Evolutionary conservation across 2,329 filamentous ascomycete species (phyloP).

Genomic region (Metarhizium album): DNA sequence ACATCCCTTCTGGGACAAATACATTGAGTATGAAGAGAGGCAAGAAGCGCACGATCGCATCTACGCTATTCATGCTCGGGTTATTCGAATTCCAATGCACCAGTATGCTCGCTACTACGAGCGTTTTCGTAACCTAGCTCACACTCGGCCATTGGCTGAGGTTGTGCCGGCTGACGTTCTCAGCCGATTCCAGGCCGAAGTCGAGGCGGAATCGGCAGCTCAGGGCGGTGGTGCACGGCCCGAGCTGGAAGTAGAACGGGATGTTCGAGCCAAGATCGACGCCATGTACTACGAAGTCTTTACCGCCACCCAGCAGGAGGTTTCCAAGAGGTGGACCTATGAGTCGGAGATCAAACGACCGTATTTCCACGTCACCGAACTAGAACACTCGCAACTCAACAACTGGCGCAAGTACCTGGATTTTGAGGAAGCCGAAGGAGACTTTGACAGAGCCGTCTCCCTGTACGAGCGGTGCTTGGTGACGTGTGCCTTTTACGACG

Average conservation of each 20-base stretch:
- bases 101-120: conserved; percentile 95
- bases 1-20: conserved; percentile 98
- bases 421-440: conserved; percentile 81
- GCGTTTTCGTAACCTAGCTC: conserved; percentile 68
- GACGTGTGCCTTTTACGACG: conserved; percentile 88
- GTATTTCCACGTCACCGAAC: conserved; percentile 91
- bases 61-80: conserved; percentile 69
- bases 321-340: conserved; percentile 86
- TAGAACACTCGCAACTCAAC: conserved; percentile 71
- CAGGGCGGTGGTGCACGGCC: conserved; percentile 45
- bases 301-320: conserved; percentile 72
- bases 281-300: conserved; percentile 73
- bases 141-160: conserved; percentile 61
- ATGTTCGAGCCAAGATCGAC: conserved; percentile 71
- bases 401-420: conserved; percentile 98
- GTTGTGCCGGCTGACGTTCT: conserved; percentile 60
- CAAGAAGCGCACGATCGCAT: conserved; percentile 76
- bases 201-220: conserved; percentile 52
- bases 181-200: conserved; percentile 57
- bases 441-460: conserved; percentile 64
- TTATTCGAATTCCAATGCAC: conserved; percentile 87
- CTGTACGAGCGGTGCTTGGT: conserved; percentile 91
- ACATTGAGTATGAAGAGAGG: conserved; percentile 91
- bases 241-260: conserved; percentile 72
- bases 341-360: conserved; percentile 91